phyloP scores from a whole-genome alignment of 1,139 yeast species.

The Magnusiomyces sp. region DNA sequence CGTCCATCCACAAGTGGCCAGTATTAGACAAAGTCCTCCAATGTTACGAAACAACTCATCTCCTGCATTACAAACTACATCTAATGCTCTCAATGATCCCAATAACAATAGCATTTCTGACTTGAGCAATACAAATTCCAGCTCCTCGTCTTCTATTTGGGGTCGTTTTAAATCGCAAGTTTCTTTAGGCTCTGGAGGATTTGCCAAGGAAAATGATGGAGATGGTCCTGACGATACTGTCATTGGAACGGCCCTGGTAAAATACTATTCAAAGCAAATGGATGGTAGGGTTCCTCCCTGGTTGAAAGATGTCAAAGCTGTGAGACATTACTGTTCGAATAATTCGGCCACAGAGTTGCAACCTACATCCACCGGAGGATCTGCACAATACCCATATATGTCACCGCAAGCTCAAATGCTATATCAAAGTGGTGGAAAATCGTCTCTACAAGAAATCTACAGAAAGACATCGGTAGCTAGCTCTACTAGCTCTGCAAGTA shows the following conservation, averaged over 20 bases:
- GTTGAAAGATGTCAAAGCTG: background rate
- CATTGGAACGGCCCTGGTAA: background rate
- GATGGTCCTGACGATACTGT: constrained; percentile 3
- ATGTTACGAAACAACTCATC: too few species aligned
- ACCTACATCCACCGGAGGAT: background rate
- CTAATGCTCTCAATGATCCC: too few species aligned
- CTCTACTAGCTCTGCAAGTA: too few species aligned
- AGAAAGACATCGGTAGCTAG: background rate
- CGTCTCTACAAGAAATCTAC: constrained; percentile 1
- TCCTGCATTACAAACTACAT: too few species aligned
- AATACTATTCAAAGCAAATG: background rate
- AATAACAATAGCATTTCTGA: too few species aligned
- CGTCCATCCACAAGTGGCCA: too few species aligned
- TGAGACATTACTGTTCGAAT: background rate
- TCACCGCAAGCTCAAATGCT: constrained; percentile 2
- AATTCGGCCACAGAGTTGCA: background rate
- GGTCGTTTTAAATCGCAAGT: constrained; percentile 1
- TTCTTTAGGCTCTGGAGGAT: background rate
- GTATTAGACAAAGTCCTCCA: too few species aligned
- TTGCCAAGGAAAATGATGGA: background rate
- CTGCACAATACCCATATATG: background rate
- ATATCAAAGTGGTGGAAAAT: background rate
- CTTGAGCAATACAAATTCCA: too few species aligned
- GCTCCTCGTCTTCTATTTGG: too few species aligned
- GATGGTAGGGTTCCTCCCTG: background rate